Conservation (phyloP, 139 green algal species). For the Closterium sp. region DNA sequence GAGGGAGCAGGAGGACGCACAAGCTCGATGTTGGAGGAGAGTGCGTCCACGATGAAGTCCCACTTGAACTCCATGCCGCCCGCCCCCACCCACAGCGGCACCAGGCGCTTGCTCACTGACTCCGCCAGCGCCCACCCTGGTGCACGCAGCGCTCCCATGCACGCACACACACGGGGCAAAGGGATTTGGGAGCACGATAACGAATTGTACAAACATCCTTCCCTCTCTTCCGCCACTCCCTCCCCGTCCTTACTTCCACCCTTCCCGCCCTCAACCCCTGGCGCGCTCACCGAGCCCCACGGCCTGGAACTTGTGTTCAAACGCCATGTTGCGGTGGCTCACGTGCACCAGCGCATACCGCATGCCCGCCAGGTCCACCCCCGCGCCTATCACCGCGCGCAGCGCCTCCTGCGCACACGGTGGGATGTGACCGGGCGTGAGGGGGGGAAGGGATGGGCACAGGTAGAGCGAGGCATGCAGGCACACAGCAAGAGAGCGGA, state of each 20-base stretch:
- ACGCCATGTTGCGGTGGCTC: conserved; percentile 49
- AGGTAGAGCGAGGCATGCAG: not conserved
- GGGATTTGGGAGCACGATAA: not conserved
- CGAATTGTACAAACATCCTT: too few relatives aligned
- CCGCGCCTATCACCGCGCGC: not conserved
- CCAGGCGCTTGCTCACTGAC: conserved; percentile 31
- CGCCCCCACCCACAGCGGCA: conserved; percentile 33
- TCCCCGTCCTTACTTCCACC: too few relatives aligned
- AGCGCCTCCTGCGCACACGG: not conserved
- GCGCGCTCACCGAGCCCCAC: conserved; percentile 42
- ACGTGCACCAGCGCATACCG: conserved; percentile 51
- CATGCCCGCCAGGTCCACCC: conserved; percentile 37
- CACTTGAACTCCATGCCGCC: conserved; percentile 46
- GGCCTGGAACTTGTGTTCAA: conserved; percentile 52
- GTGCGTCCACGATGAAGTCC: conserved; percentile 32
- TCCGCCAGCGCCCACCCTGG: conserved; percentile 41
- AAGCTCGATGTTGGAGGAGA: conserved; percentile 34
- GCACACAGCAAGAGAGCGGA: not conserved
- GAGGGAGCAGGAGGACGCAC: conserved; percentile 9
- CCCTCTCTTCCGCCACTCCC: not conserved
- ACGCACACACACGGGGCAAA: not conserved
- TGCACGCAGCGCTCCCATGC: not conserved
- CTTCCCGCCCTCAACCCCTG: too few relatives aligned
- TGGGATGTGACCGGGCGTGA: not conserved
- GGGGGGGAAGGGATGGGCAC: too few relatives aligned